Evolutionary conservation across 371 early-diverging fungal genomes (phyloP).

Genomic region (Mucor circinelloides): DNA sequence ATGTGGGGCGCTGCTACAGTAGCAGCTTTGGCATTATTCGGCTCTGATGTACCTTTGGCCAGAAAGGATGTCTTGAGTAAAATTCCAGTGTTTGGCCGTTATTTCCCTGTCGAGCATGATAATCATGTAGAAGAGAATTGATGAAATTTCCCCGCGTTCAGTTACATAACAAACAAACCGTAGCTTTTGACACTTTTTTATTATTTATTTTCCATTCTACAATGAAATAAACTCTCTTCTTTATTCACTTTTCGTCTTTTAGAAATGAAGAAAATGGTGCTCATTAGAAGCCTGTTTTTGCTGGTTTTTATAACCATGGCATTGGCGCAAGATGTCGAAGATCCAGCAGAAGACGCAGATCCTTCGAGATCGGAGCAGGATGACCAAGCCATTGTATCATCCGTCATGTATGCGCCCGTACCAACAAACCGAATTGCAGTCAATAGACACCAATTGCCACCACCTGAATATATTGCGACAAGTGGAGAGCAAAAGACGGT

Average conservation of each 20-base stretch:
- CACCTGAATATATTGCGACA: conserved; percentile 2
- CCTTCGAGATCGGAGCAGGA: not conserved
- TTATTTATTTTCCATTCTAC: not conserved
- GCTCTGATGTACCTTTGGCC: conserved; percentile 49
- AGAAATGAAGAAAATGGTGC: not conserved
- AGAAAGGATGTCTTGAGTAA: conserved; percentile 46
- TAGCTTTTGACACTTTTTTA: not conserved
- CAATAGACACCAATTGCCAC: not conserved
- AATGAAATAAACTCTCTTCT: not conserved
- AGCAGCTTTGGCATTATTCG: conserved; percentile 36
- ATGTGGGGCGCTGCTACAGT: conserved; percentile 53
- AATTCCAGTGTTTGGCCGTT: conserved; percentile 43
- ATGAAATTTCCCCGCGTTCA: not conserved
- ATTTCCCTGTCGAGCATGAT: conserved; percentile 39
- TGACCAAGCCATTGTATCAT: conserved; percentile 14
- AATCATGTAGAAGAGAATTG: conserved; percentile 26
- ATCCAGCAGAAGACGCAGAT: not conserved
- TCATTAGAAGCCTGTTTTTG: not conserved
- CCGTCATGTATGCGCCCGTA: conserved; percentile 20
- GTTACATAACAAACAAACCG: not conserved
- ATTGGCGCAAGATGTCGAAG: not conserved
- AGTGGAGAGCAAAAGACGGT: conserved; percentile 9
- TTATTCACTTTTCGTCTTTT: not conserved
- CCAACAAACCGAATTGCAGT: conserved; percentile 8
- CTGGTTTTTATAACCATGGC: not conserved